Percentiles rank a stretch among this genome's conserved stretches.
These are phyloP conservation scores for Bimuria novae-zelandiae DNA, from an alignment of 2,329 filamentous ascomycete species.

Conservation along the genomic window DNA sequence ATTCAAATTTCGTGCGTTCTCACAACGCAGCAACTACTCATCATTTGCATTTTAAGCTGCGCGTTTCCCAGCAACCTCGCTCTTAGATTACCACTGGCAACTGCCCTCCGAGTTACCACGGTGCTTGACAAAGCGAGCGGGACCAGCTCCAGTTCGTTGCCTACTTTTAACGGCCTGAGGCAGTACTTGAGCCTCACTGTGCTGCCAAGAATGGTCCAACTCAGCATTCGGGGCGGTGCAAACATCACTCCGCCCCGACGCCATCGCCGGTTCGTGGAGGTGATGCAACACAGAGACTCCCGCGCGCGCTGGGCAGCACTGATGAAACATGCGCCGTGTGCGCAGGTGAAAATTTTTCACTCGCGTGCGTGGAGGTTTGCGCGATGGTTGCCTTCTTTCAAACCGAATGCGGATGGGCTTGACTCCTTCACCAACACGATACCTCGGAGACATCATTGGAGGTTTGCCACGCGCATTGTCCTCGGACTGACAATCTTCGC, in stretches of 20 bases:
- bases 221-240: slow-evolving; percentile 1
- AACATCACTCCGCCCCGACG: slow-evolving; percentile 4
- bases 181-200: background rate
- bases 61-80: background rate
- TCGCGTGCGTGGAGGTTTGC: background rate
- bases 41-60: background rate
- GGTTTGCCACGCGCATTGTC: too few species aligned
- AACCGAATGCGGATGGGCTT: background rate
- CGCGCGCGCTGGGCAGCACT: background rate
- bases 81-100: background rate
- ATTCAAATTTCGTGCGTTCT: background rate
- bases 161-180: background rate
- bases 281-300: background rate
- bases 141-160: background rate
- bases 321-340: background rate
- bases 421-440: background rate
- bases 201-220: background rate
- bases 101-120: background rate
- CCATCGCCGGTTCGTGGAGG: background rate
- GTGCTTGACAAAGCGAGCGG: background rate
- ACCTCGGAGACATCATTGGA: background rate
- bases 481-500: too few species aligned
- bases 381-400: slow-evolving; percentile 4
- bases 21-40: too few species aligned
- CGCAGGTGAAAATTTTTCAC: slow-evolving; percentile 4